Conservation (phyloP, 225 moss, liverwort and hornwort species). For the Pseudisothecium myosuroides region DNA sequence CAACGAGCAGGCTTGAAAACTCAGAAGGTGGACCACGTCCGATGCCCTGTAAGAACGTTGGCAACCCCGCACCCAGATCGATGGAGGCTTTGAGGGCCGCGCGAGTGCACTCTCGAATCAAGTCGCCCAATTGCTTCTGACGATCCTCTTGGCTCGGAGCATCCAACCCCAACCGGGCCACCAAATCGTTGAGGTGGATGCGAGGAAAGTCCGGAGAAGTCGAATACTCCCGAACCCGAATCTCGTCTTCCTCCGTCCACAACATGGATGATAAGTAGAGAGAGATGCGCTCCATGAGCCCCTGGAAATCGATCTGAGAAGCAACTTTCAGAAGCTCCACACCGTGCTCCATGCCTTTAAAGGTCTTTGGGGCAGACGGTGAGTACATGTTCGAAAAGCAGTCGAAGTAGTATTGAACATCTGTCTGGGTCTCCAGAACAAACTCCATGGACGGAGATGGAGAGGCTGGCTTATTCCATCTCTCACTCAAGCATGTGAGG, state of each 20-base stretch:
- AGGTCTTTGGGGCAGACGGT: background rate
- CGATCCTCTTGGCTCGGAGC: background rate
- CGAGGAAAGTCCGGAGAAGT: background rate
- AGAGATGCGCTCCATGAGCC: background rate
- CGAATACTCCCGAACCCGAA: background rate
- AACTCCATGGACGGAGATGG: background rate
- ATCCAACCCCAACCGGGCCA: background rate
- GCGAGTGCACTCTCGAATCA: background rate
- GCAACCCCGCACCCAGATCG: background rate
- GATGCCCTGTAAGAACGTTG: background rate
- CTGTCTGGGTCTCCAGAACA: background rate
- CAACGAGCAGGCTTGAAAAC: background rate
- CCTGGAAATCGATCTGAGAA: background rate
- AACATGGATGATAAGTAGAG: background rate
- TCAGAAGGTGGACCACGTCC: background rate
- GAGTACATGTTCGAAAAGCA: background rate
- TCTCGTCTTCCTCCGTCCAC: background rate
- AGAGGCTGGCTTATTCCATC: background rate
- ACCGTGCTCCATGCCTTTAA: background rate
- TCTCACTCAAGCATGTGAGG: background rate
- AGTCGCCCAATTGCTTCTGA: background rate
- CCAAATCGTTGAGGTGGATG: background rate
- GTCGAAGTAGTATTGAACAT: background rate
- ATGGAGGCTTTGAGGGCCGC: background rate
- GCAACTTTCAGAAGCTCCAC: slow-evolving; percentile 1